These are phyloP conservation scores for Kandelia obovata DNA, from an alignment of 345 rosid species.

Conservation along the genomic window DNA sequence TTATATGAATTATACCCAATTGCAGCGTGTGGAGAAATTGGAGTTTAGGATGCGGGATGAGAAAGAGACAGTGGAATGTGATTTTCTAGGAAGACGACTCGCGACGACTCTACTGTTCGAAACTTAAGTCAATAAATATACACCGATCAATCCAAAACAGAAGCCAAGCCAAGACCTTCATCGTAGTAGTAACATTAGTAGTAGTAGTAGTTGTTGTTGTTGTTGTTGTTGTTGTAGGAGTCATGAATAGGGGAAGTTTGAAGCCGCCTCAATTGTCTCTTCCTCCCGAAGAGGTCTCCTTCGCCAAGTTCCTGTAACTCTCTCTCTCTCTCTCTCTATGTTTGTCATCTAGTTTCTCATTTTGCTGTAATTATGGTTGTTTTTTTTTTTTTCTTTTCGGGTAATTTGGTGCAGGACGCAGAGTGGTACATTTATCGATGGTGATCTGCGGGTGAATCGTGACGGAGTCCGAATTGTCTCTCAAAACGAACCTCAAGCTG, in stretches of 20 bases:
- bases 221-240: not conserved
- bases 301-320: conserved; percentile 66
- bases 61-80: too few relatives aligned
- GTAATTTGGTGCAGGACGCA: conserved; percentile 44
- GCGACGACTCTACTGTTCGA: too few relatives aligned
- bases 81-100: too few relatives aligned
- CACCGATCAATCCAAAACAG: too few relatives aligned
- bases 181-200: not conserved
- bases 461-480: conserved; percentile 85
- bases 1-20: too few relatives aligned
- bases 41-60: too few relatives aligned
- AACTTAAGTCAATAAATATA: too few relatives aligned
- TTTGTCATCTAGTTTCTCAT: not conserved
- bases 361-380: not conserved
- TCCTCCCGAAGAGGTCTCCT: conserved; percentile 49
- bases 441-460: conserved; percentile 88
- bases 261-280: conserved; percentile 56
- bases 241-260: conserved; percentile 65
- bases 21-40: too few relatives aligned
- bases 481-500: conserved; percentile 54
- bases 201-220: too few relatives aligned
- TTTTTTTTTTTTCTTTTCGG: conserved; percentile 2
- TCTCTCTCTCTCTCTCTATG: not conserved
- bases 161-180: not conserved
- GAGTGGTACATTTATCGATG: conserved; percentile 88